These are phyloP conservation scores for Osmozyma mogii DNA, from an alignment of 805 yeast species.

Conservation along the genomic window DNA sequence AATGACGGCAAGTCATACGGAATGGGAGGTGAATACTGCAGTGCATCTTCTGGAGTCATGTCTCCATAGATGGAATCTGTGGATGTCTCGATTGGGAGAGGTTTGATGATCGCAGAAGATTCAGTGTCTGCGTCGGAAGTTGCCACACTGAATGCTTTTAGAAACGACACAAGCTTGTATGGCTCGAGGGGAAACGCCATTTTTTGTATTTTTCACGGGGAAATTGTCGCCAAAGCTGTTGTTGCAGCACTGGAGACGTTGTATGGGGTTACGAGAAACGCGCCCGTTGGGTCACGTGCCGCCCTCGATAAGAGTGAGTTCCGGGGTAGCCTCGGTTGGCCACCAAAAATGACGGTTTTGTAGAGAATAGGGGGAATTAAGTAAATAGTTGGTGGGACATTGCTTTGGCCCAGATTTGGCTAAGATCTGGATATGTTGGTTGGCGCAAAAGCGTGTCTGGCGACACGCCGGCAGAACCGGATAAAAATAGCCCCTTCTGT, in stretches of 20 bases:
- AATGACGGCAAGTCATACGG: conserved; percentile 8
- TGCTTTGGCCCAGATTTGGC: no score
- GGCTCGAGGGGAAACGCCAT: conserved; percentile 15
- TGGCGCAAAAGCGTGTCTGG: no score
- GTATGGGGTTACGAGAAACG: no score
- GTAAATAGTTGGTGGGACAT: neutral
- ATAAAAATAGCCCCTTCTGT: no score
- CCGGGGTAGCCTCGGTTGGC: neutral
- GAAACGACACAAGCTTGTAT: conserved; percentile 12
- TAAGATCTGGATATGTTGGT: no score
- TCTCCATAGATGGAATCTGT: conserved; percentile 5
- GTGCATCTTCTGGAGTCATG: conserved; percentile 4
- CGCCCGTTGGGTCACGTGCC: neutral
- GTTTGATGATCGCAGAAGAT: conserved; percentile 9
- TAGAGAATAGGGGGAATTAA: neutral
- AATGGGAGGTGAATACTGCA: conserved; percentile 12
- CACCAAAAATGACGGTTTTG: neutral
- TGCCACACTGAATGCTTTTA: conserved; percentile 9
- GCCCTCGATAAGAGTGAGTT: neutral
- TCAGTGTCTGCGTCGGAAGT: conserved; percentile 8
- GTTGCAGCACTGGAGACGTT: neutral
- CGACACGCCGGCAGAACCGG: no score
- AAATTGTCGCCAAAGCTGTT: neutral
- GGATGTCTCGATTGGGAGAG: conserved; percentile 10
- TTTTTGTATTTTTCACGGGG: no score